Conservation (phyloP, 2,329 filamentous ascomycete genomes). For the Trichoderma sp. region DNA sequence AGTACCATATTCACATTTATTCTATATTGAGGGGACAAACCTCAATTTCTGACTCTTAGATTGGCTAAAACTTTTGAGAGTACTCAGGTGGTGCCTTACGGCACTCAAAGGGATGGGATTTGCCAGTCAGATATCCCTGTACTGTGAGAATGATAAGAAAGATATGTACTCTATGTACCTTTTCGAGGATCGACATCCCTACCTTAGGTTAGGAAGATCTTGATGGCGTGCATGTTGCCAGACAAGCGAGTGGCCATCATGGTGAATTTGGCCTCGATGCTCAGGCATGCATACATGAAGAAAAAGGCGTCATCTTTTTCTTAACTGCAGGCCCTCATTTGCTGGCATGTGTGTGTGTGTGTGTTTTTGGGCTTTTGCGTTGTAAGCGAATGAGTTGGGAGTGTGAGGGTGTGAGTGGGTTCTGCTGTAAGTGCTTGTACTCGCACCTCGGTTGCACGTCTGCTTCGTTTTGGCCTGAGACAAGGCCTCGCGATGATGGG, state of each 20-base stretch:
- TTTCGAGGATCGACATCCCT: background rate
- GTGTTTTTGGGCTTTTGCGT: background rate
- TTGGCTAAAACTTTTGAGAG: too few species aligned
- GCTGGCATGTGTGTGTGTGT: background rate
- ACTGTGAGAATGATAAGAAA: background rate
- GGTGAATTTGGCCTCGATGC: background rate
- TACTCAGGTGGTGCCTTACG: too few species aligned
- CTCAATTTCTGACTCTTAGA: too few species aligned
- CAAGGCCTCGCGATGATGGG: background rate
- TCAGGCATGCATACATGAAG: conserved; percentile 1
- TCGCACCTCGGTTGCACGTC: background rate
- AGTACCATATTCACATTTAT: too few species aligned
- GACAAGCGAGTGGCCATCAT: background rate
- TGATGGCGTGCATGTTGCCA: background rate
- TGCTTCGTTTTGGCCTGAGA: background rate
- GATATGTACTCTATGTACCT: background rate
- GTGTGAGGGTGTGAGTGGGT: background rate
- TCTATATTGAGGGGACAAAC: too few species aligned
- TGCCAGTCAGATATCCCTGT: background rate
- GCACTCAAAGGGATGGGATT: too few species aligned
- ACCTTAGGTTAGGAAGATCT: background rate
- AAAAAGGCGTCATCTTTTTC: background rate
- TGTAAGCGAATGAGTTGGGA: background rate
- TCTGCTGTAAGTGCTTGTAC: background rate
- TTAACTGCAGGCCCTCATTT: background rate